Evolutionary conservation across 1,139 yeast species (phyloP), one percentile per base, ranked within the genome.

Genomic region (Kazachstania sp.): DNA sequence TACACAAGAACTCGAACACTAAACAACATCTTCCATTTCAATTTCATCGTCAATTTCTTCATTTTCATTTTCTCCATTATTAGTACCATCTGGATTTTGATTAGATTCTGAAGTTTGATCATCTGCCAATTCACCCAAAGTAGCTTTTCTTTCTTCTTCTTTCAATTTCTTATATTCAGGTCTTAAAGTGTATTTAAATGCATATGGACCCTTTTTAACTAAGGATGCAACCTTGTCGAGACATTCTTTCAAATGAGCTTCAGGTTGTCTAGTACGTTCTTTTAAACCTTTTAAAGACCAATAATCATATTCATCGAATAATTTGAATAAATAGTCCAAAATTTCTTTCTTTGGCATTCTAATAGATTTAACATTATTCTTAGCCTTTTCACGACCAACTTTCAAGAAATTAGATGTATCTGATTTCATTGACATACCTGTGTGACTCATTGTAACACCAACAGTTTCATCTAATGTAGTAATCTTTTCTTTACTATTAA

Each of bases 241-340:
- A 46, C 92, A 85, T 63, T 90, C 97, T 63, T 92, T 88, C 56
- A 92, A 72, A 64, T 86, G 94, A 3, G 86, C 83, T 64, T 94
- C 98, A 1, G 99, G 99, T 71, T 92, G 99, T 61, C 83, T 83
- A 2, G 97, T 88, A 58, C 95, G 78, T 65, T 92, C 98, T 63
- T 88, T 85, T 52, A 92, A 72, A 36, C 97, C 97, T 67, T 88
- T 88, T 74, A 92, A 75, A 11, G 95, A 83, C 98, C 98, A 92
- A 67, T 90, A 92, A 63, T 92, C 97, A 65, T 86, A 88, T 66
- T 90, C 95, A 64, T 88, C 97, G 66, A 92, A 92, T 57, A 92
- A 73, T 57, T 86, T 76, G 76, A 94, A 92, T 54, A 92, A 71
- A 57, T 86, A 70, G 66, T 90, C 97, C 74, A 92, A 77, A 49